Evolutionary conservation across 768 basidiomycete species (phyloP).

Genomic region (Suillus discolor): DNA sequence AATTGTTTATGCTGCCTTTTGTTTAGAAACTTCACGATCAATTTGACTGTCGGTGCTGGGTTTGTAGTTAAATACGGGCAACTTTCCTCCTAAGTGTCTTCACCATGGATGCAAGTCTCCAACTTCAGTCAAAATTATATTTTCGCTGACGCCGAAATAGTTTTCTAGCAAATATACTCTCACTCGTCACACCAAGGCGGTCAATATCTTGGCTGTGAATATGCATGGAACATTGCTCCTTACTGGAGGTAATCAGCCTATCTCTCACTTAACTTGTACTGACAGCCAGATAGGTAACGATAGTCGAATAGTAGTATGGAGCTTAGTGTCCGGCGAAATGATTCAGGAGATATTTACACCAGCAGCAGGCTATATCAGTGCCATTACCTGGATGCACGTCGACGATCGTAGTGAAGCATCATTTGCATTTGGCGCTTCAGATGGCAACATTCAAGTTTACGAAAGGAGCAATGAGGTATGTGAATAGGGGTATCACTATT

Average conservation of each 20-base stretch:
- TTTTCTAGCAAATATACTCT: conserved; percentile 4
- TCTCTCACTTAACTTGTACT: background rate
- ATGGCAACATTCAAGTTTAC: background rate
- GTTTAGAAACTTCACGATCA: background rate
- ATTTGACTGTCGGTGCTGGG: background rate
- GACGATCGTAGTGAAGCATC: background rate
- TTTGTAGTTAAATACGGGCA: background rate
- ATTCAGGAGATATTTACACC: background rate
- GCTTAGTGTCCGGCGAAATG: background rate
- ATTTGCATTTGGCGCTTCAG: background rate
- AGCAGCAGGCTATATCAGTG: background rate
- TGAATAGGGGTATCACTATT: background rate
- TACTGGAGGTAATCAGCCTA: conserved; percentile 1
- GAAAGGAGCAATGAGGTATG: background rate
- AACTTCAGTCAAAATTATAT: background rate
- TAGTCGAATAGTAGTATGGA: background rate
- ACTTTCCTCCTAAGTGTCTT: background rate
- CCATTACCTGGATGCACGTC: background rate
- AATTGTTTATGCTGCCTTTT: background rate
- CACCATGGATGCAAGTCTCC: background rate
- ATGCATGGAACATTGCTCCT: background rate
- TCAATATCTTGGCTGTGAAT: background rate
- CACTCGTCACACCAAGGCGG: conserved; percentile 1
- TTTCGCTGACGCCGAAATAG: background rate
- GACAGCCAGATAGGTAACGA: background rate